Base-by-base conservation (phyloP, 78 protist genomes). In the slime mould (Dictyostelium discoideum) region DNA sequence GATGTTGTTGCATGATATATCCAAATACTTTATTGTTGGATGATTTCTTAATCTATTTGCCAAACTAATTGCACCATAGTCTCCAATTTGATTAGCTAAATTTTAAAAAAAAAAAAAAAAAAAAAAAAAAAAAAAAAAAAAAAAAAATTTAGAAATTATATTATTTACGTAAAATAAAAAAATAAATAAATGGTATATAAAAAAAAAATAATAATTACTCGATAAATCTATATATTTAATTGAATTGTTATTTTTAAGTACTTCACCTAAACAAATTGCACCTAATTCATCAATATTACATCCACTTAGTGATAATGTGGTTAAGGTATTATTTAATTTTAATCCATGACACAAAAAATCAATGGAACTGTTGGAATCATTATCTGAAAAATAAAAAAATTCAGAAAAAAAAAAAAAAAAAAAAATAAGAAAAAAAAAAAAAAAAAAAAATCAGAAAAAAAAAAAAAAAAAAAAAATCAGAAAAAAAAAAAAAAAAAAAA, bases 281-380 rank as follows among this genome's bases (percentile, higher is more conserved):
- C 79, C 79, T 5, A 73, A 73, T 73, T 73, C 79, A 73, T 73
- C 79, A 14, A 73, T 73, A 32, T 73, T 73, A 32, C 79, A 73
- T 0, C 79, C 79, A 73, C 40, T 29, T 26, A 73, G 40, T 13
- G 40, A 73, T 14, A 73, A 32, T 11, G 79, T 14, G 13, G 79
- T 73, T 14, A 73, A 73, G 0, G 79, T 24, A 2, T 29, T 73
- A 29, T 73, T 73, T 32, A 16, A 26, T 73, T 73, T 73, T 32
- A 73, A 73, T 10, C 79, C 79, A 32, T 73, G 40, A 14, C 79
- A 73, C 32, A 73, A 73, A 73, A 11, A 73, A 73, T 73, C 79
- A 4, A 73, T 73, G 4, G 46, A 73, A 3, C 37, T 14, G 26
- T 73, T 26, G 37, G 79, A 73, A 14, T 73, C 44, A 32, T 73